phyloP scores from a whole-genome alignment of 2,329 filamentous ascomycete genomes.

The Ophiostoma angusticollis region DNA sequence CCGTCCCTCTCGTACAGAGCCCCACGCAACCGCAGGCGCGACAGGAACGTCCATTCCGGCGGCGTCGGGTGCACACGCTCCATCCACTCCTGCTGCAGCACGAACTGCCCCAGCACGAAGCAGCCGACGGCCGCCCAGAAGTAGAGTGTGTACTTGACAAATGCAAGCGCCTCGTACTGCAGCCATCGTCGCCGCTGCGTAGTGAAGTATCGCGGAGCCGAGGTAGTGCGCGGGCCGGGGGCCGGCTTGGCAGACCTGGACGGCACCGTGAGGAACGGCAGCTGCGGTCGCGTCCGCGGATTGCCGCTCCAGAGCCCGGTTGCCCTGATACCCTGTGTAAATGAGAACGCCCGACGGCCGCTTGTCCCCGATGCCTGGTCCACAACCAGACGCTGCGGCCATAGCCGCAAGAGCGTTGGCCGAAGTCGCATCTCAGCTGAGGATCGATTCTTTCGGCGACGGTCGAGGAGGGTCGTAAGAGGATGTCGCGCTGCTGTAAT shows the following conservation, averaged over 20 bases:
- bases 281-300: constrained; percentile 25
- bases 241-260: neutral
- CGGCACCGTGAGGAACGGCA: constrained; percentile 38
- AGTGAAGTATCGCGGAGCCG: constrained; percentile 56
- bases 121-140: constrained; percentile 52
- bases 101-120: constrained; percentile 47
- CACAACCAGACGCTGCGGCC: constrained; percentile 2
- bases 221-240: constrained; percentile 11
- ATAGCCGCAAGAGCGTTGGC: neutral
- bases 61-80: constrained; percentile 72
- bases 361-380: neutral
- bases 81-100: constrained; percentile 58
- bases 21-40: constrained; percentile 53
- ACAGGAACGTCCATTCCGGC: constrained; percentile 64
- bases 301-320: constrained; percentile 3
- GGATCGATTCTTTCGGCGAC: too few species aligned
- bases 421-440: constrained; percentile 8
- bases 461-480: too few species aligned
- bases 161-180: constrained; percentile 56
- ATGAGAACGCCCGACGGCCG: constrained; percentile 4
- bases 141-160: constrained; percentile 52
- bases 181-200: constrained; percentile 62
- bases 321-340: constrained; percentile 1
- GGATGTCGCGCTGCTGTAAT: too few species aligned
- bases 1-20: constrained; percentile 46